phyloP scores from a whole-genome alignment of 805 yeast genomes.

The Spathaspora arborariae region DNA sequence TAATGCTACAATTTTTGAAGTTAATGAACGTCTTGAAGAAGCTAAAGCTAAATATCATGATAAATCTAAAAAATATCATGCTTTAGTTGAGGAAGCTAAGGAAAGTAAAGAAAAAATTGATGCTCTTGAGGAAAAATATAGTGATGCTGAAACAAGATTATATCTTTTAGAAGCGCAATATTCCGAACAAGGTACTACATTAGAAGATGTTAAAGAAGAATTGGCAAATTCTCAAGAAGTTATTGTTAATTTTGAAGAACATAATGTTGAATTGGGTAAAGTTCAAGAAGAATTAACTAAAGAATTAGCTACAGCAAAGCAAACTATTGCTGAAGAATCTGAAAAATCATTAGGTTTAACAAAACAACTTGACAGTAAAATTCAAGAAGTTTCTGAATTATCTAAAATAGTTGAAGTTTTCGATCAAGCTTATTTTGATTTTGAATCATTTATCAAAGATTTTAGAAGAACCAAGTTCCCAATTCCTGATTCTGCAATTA shows the following conservation, averaged over 20 bases:
- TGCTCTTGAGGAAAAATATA: neutral
- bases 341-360: neutral
- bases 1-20: slow-evolving; percentile 1
- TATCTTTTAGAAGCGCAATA: neutral
- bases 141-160: neutral
- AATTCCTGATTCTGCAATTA: neutral
- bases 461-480: neutral
- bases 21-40: slow-evolving; percentile 1
- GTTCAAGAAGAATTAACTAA: slow-evolving; percentile 4
- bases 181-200: neutral
- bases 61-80: neutral
- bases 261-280: slow-evolving; percentile 2
- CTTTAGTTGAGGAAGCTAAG: neutral
- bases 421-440: slow-evolving; percentile 1
- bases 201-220: slow-evolving; percentile 1
- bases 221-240: slow-evolving; percentile 5
- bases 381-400: slow-evolving; percentile 1
- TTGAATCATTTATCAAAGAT: neutral
- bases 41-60: neutral
- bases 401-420: neutral
- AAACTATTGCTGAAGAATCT: neutral
- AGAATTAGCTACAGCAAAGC: slow-evolving; percentile 4
- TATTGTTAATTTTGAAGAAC: slow-evolving; percentile 5
- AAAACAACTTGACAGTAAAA: neutral
- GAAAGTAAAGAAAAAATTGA: neutral